Base-by-base conservation (phyloP, 169 alveolate genomes). In the Plasmodium yoelii region DNA sequence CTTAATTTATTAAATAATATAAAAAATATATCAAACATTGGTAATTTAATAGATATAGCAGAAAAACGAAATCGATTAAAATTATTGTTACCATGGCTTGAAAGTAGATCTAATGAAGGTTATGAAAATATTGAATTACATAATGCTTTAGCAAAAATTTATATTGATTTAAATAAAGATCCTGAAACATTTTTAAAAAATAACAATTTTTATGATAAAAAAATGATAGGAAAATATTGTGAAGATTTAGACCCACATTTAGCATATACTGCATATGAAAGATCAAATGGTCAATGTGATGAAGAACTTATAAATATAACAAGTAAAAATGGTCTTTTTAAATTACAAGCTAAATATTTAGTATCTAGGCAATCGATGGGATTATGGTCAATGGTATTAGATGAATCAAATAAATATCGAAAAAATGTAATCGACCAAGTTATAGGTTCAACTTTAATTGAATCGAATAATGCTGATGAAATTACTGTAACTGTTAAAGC, bases 241-340 rank as follows among this genome's bases (percentile, higher is more conserved):
- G 99, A 98, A 94, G 99, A 98, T 51, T 95, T 99, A 86, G 99
- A 99, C 94, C 99, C 99, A 13, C 99, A 98, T 94, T 95, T 99
- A 77, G 99, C 99, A n/a, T 97, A 95, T 93, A 95, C 97, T 42
- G 99, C 99, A 18, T 99, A 99, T 95, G 98, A 97, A 92, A 96
- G 98, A 91, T 99, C 99, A 24, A 97, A 98, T 97, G 99, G 99
- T 53, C 94, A 97, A 86, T 98, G 99, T 93, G 99, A 99, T 93
- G 98, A 97, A 80, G 98, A 97, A 93, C 96, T 98, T 28, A 96
- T 99, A 49, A 96, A 97, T 57, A 95, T 98, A 68, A 98, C 99
- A 34, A 98, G 98, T 95, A 96, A 96, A 86, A 97, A 98, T 92
- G 99, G 98, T 64, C 96, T 99, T 80, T 99, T 96, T 96, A 94